Percentiles rank a stretch among this genome's conserved stretches.
These are phyloP conservation scores for Pugionium dolabratum DNA, from an alignment of 345 rosid genomes.

Conservation along the genomic window DNA sequence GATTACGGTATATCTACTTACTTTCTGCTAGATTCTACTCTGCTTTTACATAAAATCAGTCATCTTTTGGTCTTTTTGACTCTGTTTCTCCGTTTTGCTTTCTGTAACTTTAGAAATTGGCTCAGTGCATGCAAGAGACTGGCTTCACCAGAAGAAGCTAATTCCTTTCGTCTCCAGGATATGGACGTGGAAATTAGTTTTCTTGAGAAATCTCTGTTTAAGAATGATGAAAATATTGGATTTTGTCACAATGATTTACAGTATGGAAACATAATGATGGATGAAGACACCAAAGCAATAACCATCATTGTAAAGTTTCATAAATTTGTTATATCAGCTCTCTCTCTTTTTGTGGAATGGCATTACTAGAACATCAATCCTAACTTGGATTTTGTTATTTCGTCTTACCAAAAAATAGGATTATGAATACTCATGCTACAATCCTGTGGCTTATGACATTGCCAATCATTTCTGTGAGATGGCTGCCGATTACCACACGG, in stretches of 20 bases:
- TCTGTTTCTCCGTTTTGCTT: not conserved
- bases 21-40: slow-evolving; percentile 13
- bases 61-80: not conserved
- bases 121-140: slow-evolving; percentile 57
- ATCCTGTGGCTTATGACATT: slow-evolving; percentile 81
- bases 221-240: slow-evolving; percentile 48
- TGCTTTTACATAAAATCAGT: not conserved
- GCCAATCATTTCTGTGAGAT: slow-evolving; percentile 98
- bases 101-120: slow-evolving; percentile 61
- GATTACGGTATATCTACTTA: slow-evolving; percentile 60
- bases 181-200: slow-evolving; percentile 60
- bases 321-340: not conserved
- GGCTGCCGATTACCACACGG: slow-evolving; percentile 92
- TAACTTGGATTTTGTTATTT: not conserved
- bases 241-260: slow-evolving; percentile 97
- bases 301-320: slow-evolving; percentile 78
- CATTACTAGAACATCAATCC: not conserved
- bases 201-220: slow-evolving; percentile 57
- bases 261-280: slow-evolving; percentile 97
- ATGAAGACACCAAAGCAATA: slow-evolving; percentile 74
- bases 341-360: not conserved
- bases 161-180: slow-evolving; percentile 58
- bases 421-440: slow-evolving; percentile 91
- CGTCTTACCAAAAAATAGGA: slow-evolving; percentile 47
- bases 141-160: slow-evolving; percentile 64